Base-by-base conservation (phyloP, 345 rosid genomes). In the Salix arbutifolia region DNA sequence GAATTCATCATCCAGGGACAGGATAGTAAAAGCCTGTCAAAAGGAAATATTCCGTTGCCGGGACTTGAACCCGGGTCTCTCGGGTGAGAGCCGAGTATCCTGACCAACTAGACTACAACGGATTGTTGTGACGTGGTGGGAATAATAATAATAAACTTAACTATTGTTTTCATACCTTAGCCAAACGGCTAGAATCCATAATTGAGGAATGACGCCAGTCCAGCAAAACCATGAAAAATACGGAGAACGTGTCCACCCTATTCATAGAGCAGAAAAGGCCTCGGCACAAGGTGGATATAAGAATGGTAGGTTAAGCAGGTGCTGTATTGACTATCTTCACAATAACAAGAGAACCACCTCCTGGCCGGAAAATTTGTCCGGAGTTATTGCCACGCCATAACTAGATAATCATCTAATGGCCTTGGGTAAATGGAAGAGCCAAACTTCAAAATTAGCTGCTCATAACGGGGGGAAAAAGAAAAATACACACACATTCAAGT, bases 1-100 rank as follows among this genome's bases (percentile, higher is more conserved):
- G 3, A n/a, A 3, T 8, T 56, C 12, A 8, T 21, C 25, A 56
- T 56, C 4, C 0, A 21, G 3, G 4, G 60, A 21, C 2, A 53
- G 17, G 1, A 42, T 42, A 11, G 10, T 21, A 1, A 8, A 6
- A 21, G 21, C 8, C 9, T n/a, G 61, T 53, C 3, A 23, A 8
- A 21, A 56, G 9, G 0, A 0, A 0, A 4, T 4, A 60, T 58
- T 44, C 91, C 90, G 87, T 86, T 87, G 91, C 89, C 88, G 88
- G 90, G 89, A 90, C 70, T 89, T 66, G 86, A 89, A 91, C 89
- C 89, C 88, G 89, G 86, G 89, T 86, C 91, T 82, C 84, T 87
- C 87, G 86, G 87, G 88, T 85, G 96, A 89, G 89, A 90, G 90
- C 92, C 91, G 85, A 88, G 85, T 90, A 90, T 86, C 92, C 91